Evolutionary conservation across 148 eudicot genomes (phyloP).

Genomic region (Cornus suecica): DNA sequence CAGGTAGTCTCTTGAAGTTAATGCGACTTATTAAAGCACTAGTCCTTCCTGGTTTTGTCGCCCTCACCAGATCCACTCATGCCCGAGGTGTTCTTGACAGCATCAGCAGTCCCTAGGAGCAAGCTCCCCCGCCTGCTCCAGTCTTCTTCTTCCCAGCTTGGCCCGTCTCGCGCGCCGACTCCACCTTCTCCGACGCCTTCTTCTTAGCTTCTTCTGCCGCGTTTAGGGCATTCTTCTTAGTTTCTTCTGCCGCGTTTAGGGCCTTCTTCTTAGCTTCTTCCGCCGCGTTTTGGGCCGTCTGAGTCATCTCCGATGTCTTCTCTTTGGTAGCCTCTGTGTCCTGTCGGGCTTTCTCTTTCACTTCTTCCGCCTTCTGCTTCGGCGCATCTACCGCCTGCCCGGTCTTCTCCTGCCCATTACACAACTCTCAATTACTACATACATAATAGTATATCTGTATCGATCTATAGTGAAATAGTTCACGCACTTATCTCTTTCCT

Average conservation of each 20-base stretch:
- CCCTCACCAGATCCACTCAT: conserved; percentile 36
- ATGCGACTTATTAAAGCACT: too few relatives aligned
- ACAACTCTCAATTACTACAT: not conserved
- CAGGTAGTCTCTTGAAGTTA: too few relatives aligned
- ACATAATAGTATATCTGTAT: not conserved
- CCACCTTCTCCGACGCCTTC: conserved; percentile 18
- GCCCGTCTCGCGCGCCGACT: conserved; percentile 42
- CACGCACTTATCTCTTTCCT: not conserved
- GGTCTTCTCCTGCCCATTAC: conserved; percentile 42
- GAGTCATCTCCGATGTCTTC: too few relatives aligned
- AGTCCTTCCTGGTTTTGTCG: too few relatives aligned
- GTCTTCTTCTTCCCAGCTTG: conserved; percentile 61
- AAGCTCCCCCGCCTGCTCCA: conserved; percentile 59
- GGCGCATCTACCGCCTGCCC: conserved; percentile 46
- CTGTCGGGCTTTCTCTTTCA: conserved; percentile 45
- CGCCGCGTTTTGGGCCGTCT: conserved; percentile 8
- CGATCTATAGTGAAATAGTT: not conserved
- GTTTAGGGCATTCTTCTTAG: conserved; percentile 13
- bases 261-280: conserved; percentile 23
- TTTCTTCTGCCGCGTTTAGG: conserved; percentile 25
- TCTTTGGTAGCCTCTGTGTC: too few relatives aligned
- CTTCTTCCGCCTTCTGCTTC: conserved; percentile 52
- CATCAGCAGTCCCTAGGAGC: conserved; percentile 67
- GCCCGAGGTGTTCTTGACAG: conserved; percentile 63
- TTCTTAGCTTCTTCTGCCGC: conserved; percentile 40